Evolutionary conservation across 2,329 filamentous ascomycete genomes (phyloP).

Genomic region (Colletotrichum camelliae): DNA sequence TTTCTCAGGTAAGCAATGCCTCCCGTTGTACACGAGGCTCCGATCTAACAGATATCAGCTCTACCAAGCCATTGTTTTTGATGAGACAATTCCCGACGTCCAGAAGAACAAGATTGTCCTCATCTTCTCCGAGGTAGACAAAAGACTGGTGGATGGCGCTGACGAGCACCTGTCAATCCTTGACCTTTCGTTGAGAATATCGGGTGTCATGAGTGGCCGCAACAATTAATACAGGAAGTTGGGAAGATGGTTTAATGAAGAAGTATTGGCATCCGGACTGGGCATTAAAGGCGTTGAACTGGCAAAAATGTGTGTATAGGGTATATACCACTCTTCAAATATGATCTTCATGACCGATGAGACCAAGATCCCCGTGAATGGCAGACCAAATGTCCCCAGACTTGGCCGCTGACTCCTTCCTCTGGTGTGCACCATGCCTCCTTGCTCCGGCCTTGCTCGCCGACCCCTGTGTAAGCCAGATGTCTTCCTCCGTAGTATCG

Average conservation of each 20-base stretch:
- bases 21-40: neutral
- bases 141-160: conserved; percentile 90
- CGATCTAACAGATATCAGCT: conserved; percentile 52
- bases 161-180: conserved; percentile 94
- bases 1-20: conserved; percentile 68
- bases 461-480: conserved; percentile 41
- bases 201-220: conserved; percentile 66
- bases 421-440: conserved; percentile 24
- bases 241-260: neutral
- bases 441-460: conserved; percentile 29
- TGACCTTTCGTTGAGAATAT: conserved; percentile 83
- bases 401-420: conserved; percentile 27
- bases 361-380: conserved; percentile 59
- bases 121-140: conserved; percentile 93
- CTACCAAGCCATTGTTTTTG: conserved; percentile 82
- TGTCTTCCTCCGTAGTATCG: conserved; percentile 32
- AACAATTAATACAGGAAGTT: conserved; percentile 24
- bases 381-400: conserved; percentile 53
- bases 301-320: neutral
- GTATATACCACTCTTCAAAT: conserved; percentile 8
- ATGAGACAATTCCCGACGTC: conserved; percentile 81
- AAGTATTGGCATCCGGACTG: conserved; percentile 5
- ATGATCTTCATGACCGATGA: conserved; percentile 46
- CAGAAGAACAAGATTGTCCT: conserved; percentile 92
- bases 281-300: conserved; percentile 5